Conservation (phyloP, 805 yeast genomes). For the Candida methanosorbosa region DNA sequence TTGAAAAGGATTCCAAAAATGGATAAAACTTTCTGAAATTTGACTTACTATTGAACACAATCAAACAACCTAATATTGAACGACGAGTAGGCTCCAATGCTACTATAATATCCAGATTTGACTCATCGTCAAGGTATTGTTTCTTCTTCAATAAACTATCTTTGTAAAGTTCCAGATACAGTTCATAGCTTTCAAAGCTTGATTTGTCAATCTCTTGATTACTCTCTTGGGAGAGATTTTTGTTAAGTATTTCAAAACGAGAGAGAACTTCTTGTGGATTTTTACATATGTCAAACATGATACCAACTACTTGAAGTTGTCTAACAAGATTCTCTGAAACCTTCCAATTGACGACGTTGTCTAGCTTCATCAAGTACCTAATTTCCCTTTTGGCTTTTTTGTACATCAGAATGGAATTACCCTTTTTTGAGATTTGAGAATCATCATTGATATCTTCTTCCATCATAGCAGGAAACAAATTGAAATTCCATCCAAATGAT, state of each 20-base stretch:
- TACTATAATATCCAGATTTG: constrained; percentile 37
- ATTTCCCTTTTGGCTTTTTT: not conserved
- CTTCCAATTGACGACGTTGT: constrained; percentile 32
- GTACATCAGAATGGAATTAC: not conserved
- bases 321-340: constrained; percentile 42
- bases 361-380: constrained; percentile 29
- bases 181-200: not conserved
- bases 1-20: constrained; percentile 37
- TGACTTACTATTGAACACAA: constrained; percentile 35
- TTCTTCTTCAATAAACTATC: too few species aligned
- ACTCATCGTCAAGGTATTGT: constrained; percentile 3
- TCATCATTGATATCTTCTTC: not conserved
- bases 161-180: not conserved
- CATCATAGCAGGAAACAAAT: constrained; percentile 26
- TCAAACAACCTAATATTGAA: constrained; percentile 32
- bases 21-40: constrained; percentile 37
- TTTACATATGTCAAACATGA: constrained; percentile 42
- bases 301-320: constrained; percentile 47
- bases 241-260: not conserved
- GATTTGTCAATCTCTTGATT: not conserved
- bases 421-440: too few species aligned
- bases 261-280: constrained; percentile 11
- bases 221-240: too few species aligned
- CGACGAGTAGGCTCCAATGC: constrained; percentile 45
- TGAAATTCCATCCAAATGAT: constrained; percentile 3